These are phyloP conservation scores for Acer saccharum DNA, from an alignment of 345 rosid genomes.

Conservation along the genomic window DNA sequence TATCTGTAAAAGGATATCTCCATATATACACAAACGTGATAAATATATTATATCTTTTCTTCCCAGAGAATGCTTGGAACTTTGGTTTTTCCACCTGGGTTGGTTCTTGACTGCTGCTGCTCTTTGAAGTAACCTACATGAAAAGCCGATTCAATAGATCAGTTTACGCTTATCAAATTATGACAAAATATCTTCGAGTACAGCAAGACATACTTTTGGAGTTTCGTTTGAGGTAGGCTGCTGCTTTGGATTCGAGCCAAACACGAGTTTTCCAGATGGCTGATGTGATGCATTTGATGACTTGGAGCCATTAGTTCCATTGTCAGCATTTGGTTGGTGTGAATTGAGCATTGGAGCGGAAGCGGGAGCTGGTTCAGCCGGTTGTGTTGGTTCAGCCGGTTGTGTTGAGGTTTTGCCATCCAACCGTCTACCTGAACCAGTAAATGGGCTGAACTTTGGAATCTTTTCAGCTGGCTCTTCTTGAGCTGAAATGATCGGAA, in stretches of 20 bases:
- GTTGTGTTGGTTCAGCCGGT: constrained; percentile 3
- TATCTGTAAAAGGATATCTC: background rate
- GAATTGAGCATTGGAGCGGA: constrained; percentile 18
- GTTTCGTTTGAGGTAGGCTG: constrained; percentile 25
- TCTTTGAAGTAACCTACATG: constrained; percentile 35
- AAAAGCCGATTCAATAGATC: constrained; percentile 17
- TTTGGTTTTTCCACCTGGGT: constrained; percentile 40
- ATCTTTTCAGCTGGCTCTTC: constrained; percentile 48
- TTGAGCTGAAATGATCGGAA: constrained; percentile 28
- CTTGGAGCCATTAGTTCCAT: constrained; percentile 26
- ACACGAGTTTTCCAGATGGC: constrained; percentile 51
- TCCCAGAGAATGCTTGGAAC: constrained; percentile 68
- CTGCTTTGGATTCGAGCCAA: constrained; percentile 48
- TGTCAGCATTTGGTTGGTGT: constrained; percentile 24
- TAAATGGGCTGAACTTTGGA: constrained; percentile 53
- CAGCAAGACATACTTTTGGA: constrained; percentile 33
- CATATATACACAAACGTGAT: background rate
- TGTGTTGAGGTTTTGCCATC: constrained; percentile 49
- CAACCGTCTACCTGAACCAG: constrained; percentile 56
- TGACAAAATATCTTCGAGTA: background rate
- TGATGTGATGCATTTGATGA: constrained; percentile 27
- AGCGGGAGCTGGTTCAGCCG: background rate
- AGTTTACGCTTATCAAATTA: background rate
- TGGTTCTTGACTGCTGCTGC: constrained; percentile 32
- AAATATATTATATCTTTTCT: constrained; percentile 21